phyloP scores from a whole-genome alignment of 306 rosid genomes.

The Boehmeria nivea region DNA sequence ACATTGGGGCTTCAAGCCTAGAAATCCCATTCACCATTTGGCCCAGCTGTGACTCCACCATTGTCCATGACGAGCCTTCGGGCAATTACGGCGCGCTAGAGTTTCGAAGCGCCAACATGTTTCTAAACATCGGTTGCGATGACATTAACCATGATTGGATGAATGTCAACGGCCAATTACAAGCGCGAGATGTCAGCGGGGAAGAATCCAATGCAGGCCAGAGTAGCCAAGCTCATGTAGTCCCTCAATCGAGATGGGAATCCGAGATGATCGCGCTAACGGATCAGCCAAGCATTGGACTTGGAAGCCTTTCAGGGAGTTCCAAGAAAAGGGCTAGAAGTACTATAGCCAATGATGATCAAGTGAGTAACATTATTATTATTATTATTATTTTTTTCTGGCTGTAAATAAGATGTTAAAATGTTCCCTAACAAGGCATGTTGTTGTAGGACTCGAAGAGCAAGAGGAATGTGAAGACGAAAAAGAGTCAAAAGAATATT shows the following conservation, averaged over 20 bases:
- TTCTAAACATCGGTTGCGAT: slow-evolving; percentile 20
- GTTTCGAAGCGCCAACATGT: slow-evolving; percentile 23
- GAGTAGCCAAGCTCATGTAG: no score
- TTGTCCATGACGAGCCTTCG: slow-evolving; percentile 10
- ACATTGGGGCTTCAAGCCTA: slow-evolving; percentile 30
- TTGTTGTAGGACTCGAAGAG: slow-evolving; percentile 30
- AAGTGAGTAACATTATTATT: slow-evolving; percentile 28
- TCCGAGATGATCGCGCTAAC: slow-evolving; percentile 15
- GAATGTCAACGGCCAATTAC: slow-evolving; percentile 13
- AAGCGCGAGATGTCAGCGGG: slow-evolving; percentile 24
- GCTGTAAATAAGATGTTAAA: not conserved
- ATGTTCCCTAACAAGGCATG: not conserved
- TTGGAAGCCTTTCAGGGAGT: slow-evolving; percentile 25
- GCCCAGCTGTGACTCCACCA: slow-evolving; percentile 25
- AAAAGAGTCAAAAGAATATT: slow-evolving; percentile 37
- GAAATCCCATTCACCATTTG: slow-evolving; percentile 47
- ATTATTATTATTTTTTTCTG: not conserved
- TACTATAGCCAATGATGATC: slow-evolving; percentile 24
- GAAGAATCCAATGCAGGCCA: no score
- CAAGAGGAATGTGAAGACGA: slow-evolving; percentile 42
- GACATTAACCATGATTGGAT: slow-evolving; percentile 16
- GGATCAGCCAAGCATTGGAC: slow-evolving; percentile 17
- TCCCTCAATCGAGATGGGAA: no score
- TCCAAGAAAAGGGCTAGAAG: slow-evolving; percentile 52
- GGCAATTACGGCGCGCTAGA: slow-evolving; percentile 20